These are phyloP conservation scores for Lupinus albus DNA, from an alignment of 306 rosid species.

Conservation along the genomic window DNA sequence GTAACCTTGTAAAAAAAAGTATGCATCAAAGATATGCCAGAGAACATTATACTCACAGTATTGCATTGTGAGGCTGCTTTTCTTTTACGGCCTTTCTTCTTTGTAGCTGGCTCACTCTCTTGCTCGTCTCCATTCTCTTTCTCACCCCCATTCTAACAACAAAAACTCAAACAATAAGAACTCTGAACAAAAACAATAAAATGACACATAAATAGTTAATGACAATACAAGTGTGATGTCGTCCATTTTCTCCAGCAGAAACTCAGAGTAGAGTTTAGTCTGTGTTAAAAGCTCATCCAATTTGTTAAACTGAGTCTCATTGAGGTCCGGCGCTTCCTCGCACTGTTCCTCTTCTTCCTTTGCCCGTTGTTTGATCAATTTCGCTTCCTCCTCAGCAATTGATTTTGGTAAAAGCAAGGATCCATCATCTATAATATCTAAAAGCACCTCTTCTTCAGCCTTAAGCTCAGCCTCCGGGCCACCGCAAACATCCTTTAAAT, in stretches of 20 bases:
- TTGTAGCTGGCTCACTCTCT: constrained; percentile 46
- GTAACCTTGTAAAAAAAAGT: background rate
- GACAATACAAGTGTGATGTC: constrained; percentile 68
- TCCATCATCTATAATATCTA: constrained; percentile 49
- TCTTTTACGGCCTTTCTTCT: constrained; percentile 72
- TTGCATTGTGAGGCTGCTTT: constrained; percentile 66
- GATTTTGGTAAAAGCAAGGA: constrained; percentile 45
- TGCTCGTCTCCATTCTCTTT: constrained; percentile 52
- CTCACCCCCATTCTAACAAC: constrained; percentile 59
- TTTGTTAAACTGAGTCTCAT: constrained; percentile 70
- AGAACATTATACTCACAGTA: constrained; percentile 55
- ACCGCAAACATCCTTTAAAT: constrained; percentile 53
- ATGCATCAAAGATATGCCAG: background rate
- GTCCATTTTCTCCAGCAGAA: constrained; percentile 94
- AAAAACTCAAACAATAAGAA: constrained; percentile 35
- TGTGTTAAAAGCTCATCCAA: constrained; percentile 89
- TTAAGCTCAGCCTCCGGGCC: constrained; percentile 48
- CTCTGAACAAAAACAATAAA: constrained; percentile 16
- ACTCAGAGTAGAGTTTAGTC: constrained; percentile 79
- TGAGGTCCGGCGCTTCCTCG: constrained; percentile 47
- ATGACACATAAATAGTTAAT: background rate
- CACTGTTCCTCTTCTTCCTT: constrained; percentile 59
- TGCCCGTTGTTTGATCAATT: constrained; percentile 59
- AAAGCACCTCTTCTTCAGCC: constrained; percentile 46
- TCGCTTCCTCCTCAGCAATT: constrained; percentile 66